Evolutionary conservation across 1,284 basidiomycete species (phyloP), one percentile per base, ranked within the genome.

Genomic region (Cystobasidium pallidum): DNA sequence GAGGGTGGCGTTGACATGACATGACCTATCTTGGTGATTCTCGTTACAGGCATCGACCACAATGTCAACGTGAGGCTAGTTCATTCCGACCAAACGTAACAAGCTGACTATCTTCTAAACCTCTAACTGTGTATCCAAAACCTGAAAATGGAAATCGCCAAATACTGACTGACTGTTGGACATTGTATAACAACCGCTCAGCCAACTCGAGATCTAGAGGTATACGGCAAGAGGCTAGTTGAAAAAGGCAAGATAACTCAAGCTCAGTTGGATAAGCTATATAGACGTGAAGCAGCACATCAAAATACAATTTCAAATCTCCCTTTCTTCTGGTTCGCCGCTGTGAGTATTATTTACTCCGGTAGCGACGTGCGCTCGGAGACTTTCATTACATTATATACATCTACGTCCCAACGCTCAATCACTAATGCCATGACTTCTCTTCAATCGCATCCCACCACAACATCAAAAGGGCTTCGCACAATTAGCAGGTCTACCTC

Each of bases 281-380:
- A 64, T 28, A 63, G 68, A 45, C 45, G 61, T 28, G 68, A 71
- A 55, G 68, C 41, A 26, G 68, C 68, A 45, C 68, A 71, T 64
- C 49, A 36, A 17, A 71, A 64, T 64, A 59, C 68, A 15, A 64
- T 64, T 30, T 30, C n/a, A 10, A 57, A 64, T 34, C 30, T 63
- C 8, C 68, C 68, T 30, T 57, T 63, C 61, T 71, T 71, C 45
- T 58, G 59, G 47, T 51, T 59, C 17, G 49, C 68, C 6, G 45
- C 59, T 30, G 68, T 71, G 36, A 39, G 68, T 64, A 32, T 24
- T n/a, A n/a, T n/a, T n/a, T n/a, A n/a, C n/a, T n/a, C n/a, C n/a
- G n/a, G n/a, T n/a, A n/a, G n/a, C n/a, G n/a, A n/a, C n/a, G n/a
- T n/a, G n/a, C n/a, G n/a, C n/a, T n/a, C n/a, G n/a, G n/a, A n/a